phyloP scores from a whole-genome alignment of 2,329 filamentous ascomycete species.

The Claviceps sp. region DNA sequence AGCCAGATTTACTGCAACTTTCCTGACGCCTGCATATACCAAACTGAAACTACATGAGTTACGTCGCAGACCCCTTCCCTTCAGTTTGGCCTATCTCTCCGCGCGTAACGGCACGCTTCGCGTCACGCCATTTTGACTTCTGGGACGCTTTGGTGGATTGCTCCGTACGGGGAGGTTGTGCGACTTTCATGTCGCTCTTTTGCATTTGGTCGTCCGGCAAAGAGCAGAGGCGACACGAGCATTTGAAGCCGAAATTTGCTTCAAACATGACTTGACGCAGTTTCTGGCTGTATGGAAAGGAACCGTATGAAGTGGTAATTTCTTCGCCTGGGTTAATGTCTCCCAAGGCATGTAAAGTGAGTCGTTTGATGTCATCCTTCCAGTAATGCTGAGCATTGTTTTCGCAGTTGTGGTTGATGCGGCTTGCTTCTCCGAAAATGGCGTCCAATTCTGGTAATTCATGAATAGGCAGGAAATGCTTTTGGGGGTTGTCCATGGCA shows the following conservation, averaged over 20 bases:
- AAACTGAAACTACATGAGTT: too few relatives aligned
- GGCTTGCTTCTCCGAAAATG: background rate
- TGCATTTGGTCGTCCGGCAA: background rate
- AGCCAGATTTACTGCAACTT: too few relatives aligned
- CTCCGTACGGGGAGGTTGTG: background rate
- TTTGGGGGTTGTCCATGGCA: background rate
- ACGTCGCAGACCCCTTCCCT: too few relatives aligned
- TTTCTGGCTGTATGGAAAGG: background rate
- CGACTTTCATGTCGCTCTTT: background rate
- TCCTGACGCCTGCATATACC: too few relatives aligned
- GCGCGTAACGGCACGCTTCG: too few relatives aligned
- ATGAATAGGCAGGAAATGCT: background rate
- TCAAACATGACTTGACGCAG: background rate
- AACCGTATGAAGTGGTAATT: background rate
- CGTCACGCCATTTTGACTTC: too few relatives aligned
- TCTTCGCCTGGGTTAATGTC: background rate
- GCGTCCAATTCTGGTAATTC: background rate
- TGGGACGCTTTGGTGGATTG: too few relatives aligned
- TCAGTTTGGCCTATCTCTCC: too few relatives aligned
- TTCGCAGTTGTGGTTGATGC: background rate
- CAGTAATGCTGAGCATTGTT: background rate
- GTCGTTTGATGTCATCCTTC: background rate
- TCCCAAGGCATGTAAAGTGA: background rate
- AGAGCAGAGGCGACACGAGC: background rate
- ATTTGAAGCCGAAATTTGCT: background rate